Evolutionary conservation across 768 basidiomycete species (phyloP).

Genomic region (Kwoniella bestiolae): DNA sequence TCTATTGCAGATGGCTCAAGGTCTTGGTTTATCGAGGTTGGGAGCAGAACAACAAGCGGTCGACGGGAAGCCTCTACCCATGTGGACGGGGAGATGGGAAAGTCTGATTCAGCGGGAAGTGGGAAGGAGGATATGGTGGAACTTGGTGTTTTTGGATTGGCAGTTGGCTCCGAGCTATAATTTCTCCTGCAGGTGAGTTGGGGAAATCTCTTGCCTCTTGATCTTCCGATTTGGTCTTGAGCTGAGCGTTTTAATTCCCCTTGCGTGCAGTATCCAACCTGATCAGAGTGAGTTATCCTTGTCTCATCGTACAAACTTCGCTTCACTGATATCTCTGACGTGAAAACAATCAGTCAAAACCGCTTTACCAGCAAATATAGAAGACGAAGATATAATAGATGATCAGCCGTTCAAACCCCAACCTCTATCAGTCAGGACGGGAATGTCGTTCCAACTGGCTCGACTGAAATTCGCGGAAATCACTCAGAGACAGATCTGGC

Average conservation of each 20-base stretch:
- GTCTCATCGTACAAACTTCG: too few relatives aligned
- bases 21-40: constrained; percentile 55
- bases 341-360: constrained; percentile 55
- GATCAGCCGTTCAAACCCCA: constrained; percentile 48
- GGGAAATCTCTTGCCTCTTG: too few relatives aligned
- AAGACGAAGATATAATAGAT: constrained; percentile 57
- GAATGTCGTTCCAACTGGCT: constrained; percentile 57
- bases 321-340: too few relatives aligned
- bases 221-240: too few relatives aligned
- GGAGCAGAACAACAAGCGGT: constrained; percentile 54
- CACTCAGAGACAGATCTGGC: constrained; percentile 56
- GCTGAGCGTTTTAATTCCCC: background rate
- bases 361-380: constrained; percentile 56
- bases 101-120: constrained; percentile 57
- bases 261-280: constrained; percentile 49
- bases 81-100: constrained; percentile 58
- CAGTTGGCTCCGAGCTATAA: constrained; percentile 55
- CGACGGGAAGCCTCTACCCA: constrained; percentile 45
- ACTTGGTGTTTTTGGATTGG: constrained; percentile 58
- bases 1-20: constrained; percentile 55
- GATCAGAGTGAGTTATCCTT: constrained; percentile 55
- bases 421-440: constrained; percentile 46
- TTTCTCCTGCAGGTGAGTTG: constrained; percentile 39
- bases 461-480: constrained; percentile 55
- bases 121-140: constrained; percentile 57